phyloP scores from a whole-genome alignment of 352 stramenopile species.

The Phytophthora crassamura region DNA sequence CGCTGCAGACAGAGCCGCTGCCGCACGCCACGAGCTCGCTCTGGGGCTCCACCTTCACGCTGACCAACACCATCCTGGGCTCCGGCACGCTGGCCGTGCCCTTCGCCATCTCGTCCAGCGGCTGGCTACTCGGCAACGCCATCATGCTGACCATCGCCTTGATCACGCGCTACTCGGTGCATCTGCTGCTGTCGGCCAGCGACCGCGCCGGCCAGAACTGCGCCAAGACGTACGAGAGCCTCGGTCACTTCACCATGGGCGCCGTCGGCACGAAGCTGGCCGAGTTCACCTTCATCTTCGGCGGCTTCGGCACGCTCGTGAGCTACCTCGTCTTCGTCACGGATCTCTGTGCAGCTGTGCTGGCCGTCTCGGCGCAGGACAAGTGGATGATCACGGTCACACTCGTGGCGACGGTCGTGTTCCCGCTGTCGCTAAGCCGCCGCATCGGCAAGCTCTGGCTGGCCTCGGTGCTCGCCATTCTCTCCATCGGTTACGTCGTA shows the following conservation, averaged over 20 bases:
- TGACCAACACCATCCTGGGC: slow-evolving; percentile 81
- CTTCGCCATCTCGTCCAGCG: slow-evolving; percentile 78
- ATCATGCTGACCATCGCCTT: slow-evolving; percentile 80
- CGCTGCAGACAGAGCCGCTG: slow-evolving; percentile 16
- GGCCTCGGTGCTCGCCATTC: slow-evolving; percentile 65
- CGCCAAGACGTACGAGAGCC: slow-evolving; percentile 78
- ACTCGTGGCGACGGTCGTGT: slow-evolving; percentile 43
- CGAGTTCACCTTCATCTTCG: slow-evolving; percentile 88
- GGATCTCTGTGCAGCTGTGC: slow-evolving; percentile 63
- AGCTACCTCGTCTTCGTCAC: slow-evolving; percentile 88
- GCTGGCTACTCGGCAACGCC: slow-evolving; percentile 68
- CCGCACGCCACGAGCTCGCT: slow-evolving; percentile 55
- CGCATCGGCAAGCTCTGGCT: slow-evolving; percentile 69
- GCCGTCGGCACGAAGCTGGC: slow-evolving; percentile 60
- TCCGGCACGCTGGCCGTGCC: slow-evolving; percentile 77
- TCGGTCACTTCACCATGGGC: slow-evolving; percentile 80
- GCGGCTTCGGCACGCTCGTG: slow-evolving; percentile 81
- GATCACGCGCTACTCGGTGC: slow-evolving; percentile 80
- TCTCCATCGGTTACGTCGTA: slow-evolving; percentile 77
- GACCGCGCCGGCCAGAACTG: slow-evolving; percentile 63
- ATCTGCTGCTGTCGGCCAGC: slow-evolving; percentile 68
- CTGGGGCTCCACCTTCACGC: slow-evolving; percentile 72
- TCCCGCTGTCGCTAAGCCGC: slow-evolving; percentile 68
- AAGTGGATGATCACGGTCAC: slow-evolving; percentile 69
- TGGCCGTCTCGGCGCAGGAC: slow-evolving; percentile 37